Conservation (phyloP, 1,284 basidiomycete species). For the Ceratobasidium sp. region DNA sequence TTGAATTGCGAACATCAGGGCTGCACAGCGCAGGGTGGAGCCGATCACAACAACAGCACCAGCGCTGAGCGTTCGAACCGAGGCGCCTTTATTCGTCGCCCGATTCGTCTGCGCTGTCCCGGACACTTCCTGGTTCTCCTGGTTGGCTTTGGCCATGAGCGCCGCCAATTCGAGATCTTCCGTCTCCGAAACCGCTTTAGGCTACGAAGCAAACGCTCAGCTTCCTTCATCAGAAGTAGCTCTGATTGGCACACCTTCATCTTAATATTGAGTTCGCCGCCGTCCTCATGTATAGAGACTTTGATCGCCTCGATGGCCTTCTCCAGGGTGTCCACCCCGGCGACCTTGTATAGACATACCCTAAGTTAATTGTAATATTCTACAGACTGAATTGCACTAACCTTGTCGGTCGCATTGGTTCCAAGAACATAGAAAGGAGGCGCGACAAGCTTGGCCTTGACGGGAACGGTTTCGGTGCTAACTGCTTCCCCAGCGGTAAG, state of each 20-base stretch:
- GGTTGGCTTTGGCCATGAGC: slow-evolving; percentile 90
- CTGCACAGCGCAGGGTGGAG: neutral
- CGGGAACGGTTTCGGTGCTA: slow-evolving; percentile 89
- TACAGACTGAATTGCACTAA: slow-evolving; percentile 45
- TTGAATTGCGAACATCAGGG: neutral
- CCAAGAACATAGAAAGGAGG: slow-evolving; percentile 96
- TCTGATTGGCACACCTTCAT: slow-evolving; percentile 77
- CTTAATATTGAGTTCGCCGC: slow-evolving; percentile 89
- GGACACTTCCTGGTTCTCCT: slow-evolving; percentile 92
- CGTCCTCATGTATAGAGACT: slow-evolving; percentile 79
- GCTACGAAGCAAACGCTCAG: slow-evolving; percentile 56
- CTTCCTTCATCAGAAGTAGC: neutral
- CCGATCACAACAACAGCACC: neutral
- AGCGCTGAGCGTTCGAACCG: neutral
- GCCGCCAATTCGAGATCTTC: slow-evolving; percentile 95
- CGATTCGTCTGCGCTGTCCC: slow-evolving; percentile 81
- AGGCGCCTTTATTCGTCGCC: slow-evolving; percentile 24
- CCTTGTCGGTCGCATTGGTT: slow-evolving; percentile 97
- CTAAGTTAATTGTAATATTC: neutral
- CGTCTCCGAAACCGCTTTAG: slow-evolving; percentile 95
- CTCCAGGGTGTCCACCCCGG: slow-evolving; percentile 92
- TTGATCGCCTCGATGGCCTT: slow-evolving; percentile 92
- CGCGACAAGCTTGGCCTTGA: slow-evolving; percentile 96
- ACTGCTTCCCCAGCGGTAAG: slow-evolving; percentile 86
- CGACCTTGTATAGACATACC: slow-evolving; percentile 29